These are phyloP conservation scores for Haematococcus lacustris DNA, from an alignment of 139 green algal species.

Conservation along the genomic window DNA sequence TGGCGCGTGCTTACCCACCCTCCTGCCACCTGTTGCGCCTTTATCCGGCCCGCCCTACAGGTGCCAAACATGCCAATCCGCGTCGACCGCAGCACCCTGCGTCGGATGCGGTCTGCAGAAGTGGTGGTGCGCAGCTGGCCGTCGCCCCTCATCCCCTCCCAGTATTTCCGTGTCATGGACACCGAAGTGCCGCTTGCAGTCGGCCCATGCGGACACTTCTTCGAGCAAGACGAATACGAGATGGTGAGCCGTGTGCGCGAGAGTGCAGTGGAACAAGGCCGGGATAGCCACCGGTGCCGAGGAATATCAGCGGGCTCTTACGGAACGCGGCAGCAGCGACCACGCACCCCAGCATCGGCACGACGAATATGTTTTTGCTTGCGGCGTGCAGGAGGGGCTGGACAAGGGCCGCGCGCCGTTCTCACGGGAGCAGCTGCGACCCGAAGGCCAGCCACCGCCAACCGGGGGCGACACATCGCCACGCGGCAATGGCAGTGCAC, in stretches of 20 bases:
- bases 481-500: neutral
- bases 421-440: conserved; percentile 22
- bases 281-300: no score
- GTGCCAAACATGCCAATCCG: conserved; percentile 54
- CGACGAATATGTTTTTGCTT: conserved; percentile 13
- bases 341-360: neutral
- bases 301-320: no score
- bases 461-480: neutral
- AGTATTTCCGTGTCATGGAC: conserved; percentile 74
- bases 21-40: no score
- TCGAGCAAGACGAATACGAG: conserved; percentile 72
- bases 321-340: no score
- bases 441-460: conserved; percentile 17
- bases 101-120: conserved; percentile 34
- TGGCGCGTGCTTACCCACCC: no score
- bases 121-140: conserved; percentile 55
- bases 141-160: conserved; percentile 29
- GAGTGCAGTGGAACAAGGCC: no score
- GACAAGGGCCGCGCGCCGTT: conserved; percentile 38
- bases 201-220: conserved; percentile 66
- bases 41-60: no score
- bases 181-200: conserved; percentile 50
- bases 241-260: conserved; percentile 32
- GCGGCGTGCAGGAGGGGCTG: conserved; percentile 20
- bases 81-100: conserved; percentile 44